Evolutionary conservation across 2,329 filamentous ascomycete genomes (phyloP).

Genomic region (Scedosporium dehoogii): DNA sequence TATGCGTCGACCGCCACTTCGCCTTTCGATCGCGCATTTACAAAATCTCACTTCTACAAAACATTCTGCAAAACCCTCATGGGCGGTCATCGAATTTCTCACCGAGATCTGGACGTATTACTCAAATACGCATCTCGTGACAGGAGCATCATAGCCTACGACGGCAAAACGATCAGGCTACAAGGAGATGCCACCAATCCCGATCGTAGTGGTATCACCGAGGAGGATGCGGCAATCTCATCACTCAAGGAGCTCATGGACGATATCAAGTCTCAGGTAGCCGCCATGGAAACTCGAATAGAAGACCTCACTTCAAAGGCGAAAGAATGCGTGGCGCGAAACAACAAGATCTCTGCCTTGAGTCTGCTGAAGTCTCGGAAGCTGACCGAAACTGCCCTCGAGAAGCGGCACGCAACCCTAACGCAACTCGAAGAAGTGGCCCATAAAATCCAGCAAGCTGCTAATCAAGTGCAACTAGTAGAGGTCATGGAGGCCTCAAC

Average conservation of each 20-base stretch:
- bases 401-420: slow-evolving; percentile 62
- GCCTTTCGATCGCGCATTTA: slow-evolving; percentile 58
- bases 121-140: slow-evolving; percentile 61
- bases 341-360: slow-evolving; percentile 67
- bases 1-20: slow-evolving; percentile 30
- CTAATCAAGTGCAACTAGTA: slow-evolving; percentile 75
- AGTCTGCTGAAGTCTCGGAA: slow-evolving; percentile 77
- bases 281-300: slow-evolving; percentile 56
- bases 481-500: slow-evolving; percentile 72
- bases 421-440: slow-evolving; percentile 77
- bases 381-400: slow-evolving; percentile 62
- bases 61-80: slow-evolving; percentile 45
- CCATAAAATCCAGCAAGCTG: slow-evolving; percentile 73
- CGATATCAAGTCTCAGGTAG: slow-evolving; percentile 64
- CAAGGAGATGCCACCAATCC: slow-evolving; percentile 30
- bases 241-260: slow-evolving; percentile 71
- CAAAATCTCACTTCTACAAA: slow-evolving; percentile 52
- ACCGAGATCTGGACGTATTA: slow-evolving; percentile 59
- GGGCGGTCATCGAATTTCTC: slow-evolving; percentile 40
- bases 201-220: slow-evolving; percentile 47
- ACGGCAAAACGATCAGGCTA: slow-evolving; percentile 67
- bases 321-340: slow-evolving; percentile 58
- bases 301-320: slow-evolving; percentile 55
- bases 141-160: slow-evolving; percentile 45
- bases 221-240: slow-evolving; percentile 74